Evolutionary conservation across 225 moss, liverwort and hornwort species (phyloP).

Genomic region (Bryum argenteum): DNA sequence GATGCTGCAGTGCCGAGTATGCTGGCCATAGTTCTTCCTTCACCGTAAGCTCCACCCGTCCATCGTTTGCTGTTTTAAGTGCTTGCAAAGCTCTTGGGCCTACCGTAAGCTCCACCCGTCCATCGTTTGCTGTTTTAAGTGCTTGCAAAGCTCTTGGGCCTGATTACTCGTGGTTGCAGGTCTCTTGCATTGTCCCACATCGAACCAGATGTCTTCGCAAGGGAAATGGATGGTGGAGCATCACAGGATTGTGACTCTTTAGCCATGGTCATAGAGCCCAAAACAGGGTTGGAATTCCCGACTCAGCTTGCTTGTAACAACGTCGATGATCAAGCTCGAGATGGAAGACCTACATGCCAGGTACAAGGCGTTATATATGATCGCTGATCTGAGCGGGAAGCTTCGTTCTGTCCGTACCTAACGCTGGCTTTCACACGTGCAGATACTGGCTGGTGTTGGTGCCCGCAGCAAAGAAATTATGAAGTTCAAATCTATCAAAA

Average conservation of each 20-base stretch:
- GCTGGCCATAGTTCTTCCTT: conserved; percentile 54
- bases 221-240: conserved; percentile 36
- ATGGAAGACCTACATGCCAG: conserved; percentile 53
- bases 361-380: conserved; percentile 25
- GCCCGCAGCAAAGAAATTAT: conserved; percentile 66
- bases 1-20: conserved; percentile 41
- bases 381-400: not conserved
- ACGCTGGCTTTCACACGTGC: conserved; percentile 21
- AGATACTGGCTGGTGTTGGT: conserved; percentile 66
- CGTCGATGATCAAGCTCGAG: conserved; percentile 44
- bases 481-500: conserved; percentile 70
- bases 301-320: conserved; percentile 44
- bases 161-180: conserved; percentile 28
- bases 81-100: conserved; percentile 27
- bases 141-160: conserved; percentile 27
- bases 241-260: conserved; percentile 31
- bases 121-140: not conserved
- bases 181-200: conserved; percentile 36
- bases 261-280: conserved; percentile 55
- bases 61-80: conserved; percentile 6
- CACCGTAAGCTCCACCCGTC: conserved; percentile 52
- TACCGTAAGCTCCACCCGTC: too few species aligned
- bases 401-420: conserved; percentile 14
- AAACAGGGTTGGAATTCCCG: conserved; percentile 63
- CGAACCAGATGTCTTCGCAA: conserved; percentile 37